Evolutionary conservation across 139 green algal species (phyloP), one percentile per base, ranked within the genome.

Genomic region (Auxenochlorella protothecoides): DNA sequence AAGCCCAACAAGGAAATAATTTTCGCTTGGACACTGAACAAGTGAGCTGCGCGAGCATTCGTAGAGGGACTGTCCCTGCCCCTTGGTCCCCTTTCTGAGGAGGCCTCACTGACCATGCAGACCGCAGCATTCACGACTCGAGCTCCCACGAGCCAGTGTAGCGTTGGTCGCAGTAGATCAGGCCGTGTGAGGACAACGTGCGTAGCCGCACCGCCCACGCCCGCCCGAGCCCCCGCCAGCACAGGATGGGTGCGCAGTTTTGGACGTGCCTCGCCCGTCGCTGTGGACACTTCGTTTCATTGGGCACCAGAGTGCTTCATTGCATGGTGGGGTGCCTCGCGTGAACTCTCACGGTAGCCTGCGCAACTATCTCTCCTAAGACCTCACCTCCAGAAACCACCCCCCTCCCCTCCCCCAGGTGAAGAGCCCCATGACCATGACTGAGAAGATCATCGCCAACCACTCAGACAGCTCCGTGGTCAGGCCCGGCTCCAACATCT

Each of bases 371-470:
- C 27, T 44, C 1, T 0, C 1, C 27, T 44, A 44, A 44, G 27
- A 68, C n/a, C 0, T 16, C 6, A 16, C 0, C 5, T 3, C 5
- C 52, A 52, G 57, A 9, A 7, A 44, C 5, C 55, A 57, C 52
- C 59, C 12, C 14, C 66, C 55, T 15, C 9, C n/a, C 14, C 12
- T 56, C 2, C n/a, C 80, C 61, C 82, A 95, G 89, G 89, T 96
- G 16, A 96, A 97, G 85, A 75, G 79, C 6, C 73, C 85, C 13
- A 93, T 97, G 91, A 97, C 91, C 4, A 83, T 97, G 90, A 97
- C 92, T 7, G 92, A 97, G 80, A 97, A 97, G 78, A 97, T 97
- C 44, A 74, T 97, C 74, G 91, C 92, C 0, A 85, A 83, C 55
- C 86, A 92, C 70, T 88, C 81, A n/a, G 83, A 85, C 71, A 90